Conservation (phyloP, 2,329 filamentous ascomycete species). For the Colletotrichum cuscutae region DNA sequence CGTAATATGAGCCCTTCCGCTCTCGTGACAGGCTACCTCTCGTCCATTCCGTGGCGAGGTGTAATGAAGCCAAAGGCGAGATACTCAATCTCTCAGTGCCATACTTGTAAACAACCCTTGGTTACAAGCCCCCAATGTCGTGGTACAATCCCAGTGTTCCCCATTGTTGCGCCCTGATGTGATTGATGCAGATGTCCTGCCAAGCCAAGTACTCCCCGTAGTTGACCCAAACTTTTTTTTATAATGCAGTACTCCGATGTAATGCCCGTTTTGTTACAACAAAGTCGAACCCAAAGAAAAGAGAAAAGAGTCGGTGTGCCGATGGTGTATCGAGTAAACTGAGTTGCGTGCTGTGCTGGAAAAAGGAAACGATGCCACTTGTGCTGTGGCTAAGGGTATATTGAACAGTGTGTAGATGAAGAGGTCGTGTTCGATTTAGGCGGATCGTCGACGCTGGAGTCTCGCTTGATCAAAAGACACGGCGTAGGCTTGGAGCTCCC, state of each 20-base stretch:
- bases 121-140: constrained; percentile 21
- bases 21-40: constrained; percentile 1
- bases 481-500: constrained; percentile 86
- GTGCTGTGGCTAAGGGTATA: constrained; percentile 37
- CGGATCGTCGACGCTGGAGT: constrained; percentile 66
- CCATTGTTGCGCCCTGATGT: constrained; percentile 43
- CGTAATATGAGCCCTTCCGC: not conserved
- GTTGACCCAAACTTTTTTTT: constrained; percentile 45
- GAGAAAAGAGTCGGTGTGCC: constrained; percentile 35
- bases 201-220: constrained; percentile 41
- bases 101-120: constrained; percentile 46
- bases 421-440: constrained; percentile 48
- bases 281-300: constrained; percentile 36
- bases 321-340: constrained; percentile 39
- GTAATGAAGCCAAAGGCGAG: constrained; percentile 1
- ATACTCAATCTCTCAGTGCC: constrained; percentile 38
- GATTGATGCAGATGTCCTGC: constrained; percentile 40
- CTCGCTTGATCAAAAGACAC: constrained; percentile 89
- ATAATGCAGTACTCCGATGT: constrained; percentile 61
- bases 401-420: constrained; percentile 38
- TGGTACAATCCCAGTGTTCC: constrained; percentile 31
- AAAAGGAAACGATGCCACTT: constrained; percentile 31
- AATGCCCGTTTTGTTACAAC: constrained; percentile 60
- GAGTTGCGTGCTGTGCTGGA: constrained; percentile 44
- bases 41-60: constrained; percentile 12